phyloP scores from a whole-genome alignment of 2,329 filamentous ascomycete species.

The Colletotrichum chrysophilum region DNA sequence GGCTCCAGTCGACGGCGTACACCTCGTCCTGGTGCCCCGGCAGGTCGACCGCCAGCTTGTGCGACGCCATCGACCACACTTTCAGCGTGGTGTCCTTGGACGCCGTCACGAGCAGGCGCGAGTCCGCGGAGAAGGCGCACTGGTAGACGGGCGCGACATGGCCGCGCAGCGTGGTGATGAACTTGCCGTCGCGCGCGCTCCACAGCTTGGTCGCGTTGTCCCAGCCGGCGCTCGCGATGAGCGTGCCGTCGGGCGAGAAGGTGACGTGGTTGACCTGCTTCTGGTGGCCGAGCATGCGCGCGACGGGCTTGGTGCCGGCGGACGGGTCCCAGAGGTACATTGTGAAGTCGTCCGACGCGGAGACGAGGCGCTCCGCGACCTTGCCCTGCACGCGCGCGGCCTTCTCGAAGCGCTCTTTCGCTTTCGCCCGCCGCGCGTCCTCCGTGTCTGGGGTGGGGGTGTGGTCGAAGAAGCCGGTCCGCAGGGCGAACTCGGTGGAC shows the following conservation, averaged over 20 bases:
- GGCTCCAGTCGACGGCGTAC: conserved; percentile 93
- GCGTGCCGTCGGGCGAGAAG: conserved; percentile 87
- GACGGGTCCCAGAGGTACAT: conserved; percentile 95
- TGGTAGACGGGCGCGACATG: conserved; percentile 93
- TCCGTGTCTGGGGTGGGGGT: conserved; percentile 69
- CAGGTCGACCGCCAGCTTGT: conserved; percentile 80
- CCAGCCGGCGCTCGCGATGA: conserved; percentile 88
- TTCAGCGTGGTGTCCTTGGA: conserved; percentile 95
- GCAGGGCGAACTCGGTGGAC: conserved; percentile 88
- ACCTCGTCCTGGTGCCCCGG: conserved; percentile 93
- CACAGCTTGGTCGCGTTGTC: conserved; percentile 96
- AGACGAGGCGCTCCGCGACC: conserved; percentile 83
- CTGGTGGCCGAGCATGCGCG: conserved; percentile 90
- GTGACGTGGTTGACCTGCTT: conserved; percentile 96
- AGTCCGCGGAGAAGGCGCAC: conserved; percentile 91
- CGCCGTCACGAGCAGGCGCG: conserved; percentile 82
- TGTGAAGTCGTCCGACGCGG: conserved; percentile 93
- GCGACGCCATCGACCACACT: conserved; percentile 89
- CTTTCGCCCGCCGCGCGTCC: conserved; percentile 75
- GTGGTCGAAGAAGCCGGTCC: conserved; percentile 89
- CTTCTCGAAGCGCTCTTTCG: conserved; percentile 83
- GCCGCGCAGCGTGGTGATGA: conserved; percentile 85
- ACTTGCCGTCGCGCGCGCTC: conserved; percentile 73
- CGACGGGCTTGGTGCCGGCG: conserved; percentile 79
- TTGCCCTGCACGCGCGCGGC: conserved; percentile 79